Base-by-base conservation (phyloP, 495 filamentous ascomycete species). In the Rhizodiscina lignyota region DNA sequence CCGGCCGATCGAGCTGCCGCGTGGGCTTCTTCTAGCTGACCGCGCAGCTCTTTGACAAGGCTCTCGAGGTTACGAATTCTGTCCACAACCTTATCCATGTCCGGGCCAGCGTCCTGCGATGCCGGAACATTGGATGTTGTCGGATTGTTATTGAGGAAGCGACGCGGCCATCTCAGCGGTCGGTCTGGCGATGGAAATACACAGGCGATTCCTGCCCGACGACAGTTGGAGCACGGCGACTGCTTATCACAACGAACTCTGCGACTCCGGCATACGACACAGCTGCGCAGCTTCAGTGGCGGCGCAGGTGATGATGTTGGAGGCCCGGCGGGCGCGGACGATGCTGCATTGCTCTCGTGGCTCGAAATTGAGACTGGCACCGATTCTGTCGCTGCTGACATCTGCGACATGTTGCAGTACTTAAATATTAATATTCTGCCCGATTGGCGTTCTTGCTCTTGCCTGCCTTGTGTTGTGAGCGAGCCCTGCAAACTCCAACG, bases 201-300 rank as follows among this genome's bases (percentile, higher is more conserved):
- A 44, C 72, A 77, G 4, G 60, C 54, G 37, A 74, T 68, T 42
- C 67, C 67, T 10, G 70, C 72, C 2, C 66, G 69, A 35, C 64
- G 64, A 50, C 76, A 81, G 48, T 74, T 75, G 4, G 71, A 67
- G 45, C 75, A 81, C 16, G 76, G 75, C 15, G 62, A 64, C 16
- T 66, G 64, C 45, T 76, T 81, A 51, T 79, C 70, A 44, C 76
- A 81, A 19, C 73, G 72, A 26, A 79, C 75, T 60, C 79, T 77
- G 15, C 72, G 66, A 11, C 51, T 56, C 6, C 72, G 56, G 43
- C 72, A 77, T 28, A 62, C 55, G 16, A 65, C 54, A 28, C 71
- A 75, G 40, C 69, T 72, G 22, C 68, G 66, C 30, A 43, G 46
- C 41, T 69, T 68, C 16, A 50, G 41, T 4, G 45, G 12, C 28